phyloP scores from a whole-genome alignment of 2,329 filamentous ascomycete genomes.

The Bipolaris gigantea region DNA sequence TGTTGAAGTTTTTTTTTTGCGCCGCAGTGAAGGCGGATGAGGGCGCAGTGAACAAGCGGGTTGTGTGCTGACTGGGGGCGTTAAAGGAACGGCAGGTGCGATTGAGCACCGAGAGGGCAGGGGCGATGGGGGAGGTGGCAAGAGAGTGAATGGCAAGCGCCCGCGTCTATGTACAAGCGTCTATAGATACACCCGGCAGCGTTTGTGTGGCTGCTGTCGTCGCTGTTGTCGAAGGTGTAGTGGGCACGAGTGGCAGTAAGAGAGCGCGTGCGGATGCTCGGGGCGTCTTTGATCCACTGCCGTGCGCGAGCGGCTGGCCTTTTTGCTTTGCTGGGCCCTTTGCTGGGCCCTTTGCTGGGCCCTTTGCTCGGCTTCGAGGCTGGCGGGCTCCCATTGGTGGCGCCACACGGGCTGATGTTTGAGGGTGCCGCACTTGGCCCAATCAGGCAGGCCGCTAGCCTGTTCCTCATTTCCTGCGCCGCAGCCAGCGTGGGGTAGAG shows the following conservation, averaged over 20 bases:
- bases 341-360: neutral
- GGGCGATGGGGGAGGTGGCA: conserved; percentile 13
- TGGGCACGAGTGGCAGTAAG: conserved; percentile 9
- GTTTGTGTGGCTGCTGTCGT: neutral
- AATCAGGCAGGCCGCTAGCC: conserved; percentile 28
- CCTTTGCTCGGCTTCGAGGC: neutral
- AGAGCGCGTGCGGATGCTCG: conserved; percentile 12
- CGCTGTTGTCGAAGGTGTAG: neutral
- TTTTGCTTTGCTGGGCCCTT: too few species aligned
- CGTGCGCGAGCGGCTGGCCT: conserved; percentile 19
- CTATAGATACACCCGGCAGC: neutral
- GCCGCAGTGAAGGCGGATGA: conserved; percentile 21
- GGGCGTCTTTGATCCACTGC: conserved; percentile 8
- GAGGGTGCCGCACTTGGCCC: conserved; percentile 24
- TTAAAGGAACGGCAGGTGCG: conserved; percentile 33
- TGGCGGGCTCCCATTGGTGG: conserved; percentile 12
- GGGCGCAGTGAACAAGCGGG: conserved; percentile 10
- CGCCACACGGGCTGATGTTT: conserved; percentile 16
- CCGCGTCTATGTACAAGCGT: conserved; percentile 25
- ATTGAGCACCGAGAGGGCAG: conserved; percentile 16
- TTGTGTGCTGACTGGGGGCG: neutral
- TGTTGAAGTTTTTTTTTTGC: conserved; percentile 19
- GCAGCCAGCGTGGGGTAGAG: conserved; percentile 23
- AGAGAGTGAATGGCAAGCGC: conserved; percentile 23
- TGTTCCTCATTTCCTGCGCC: conserved; percentile 21